These are phyloP conservation scores for Neckera pumila DNA, from an alignment of 225 moss, liverwort and hornwort genomes.

Conservation along the genomic window DNA sequence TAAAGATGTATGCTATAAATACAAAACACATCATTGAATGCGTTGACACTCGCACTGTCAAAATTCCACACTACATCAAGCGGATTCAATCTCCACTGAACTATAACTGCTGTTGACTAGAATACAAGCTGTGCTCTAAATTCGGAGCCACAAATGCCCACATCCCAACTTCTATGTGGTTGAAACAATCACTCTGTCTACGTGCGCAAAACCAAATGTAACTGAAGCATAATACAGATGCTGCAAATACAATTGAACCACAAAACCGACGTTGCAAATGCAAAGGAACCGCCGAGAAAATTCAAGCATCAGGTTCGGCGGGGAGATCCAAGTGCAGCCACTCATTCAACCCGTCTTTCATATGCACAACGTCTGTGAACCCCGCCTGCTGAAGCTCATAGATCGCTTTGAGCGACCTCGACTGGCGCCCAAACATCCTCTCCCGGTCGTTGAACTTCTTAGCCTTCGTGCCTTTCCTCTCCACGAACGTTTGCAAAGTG, in stretches of 20 bases:
- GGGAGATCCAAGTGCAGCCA: constrained; percentile 63
- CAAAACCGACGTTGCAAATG: neutral
- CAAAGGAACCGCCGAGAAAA: neutral
- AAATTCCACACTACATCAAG: neutral
- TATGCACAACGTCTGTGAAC: constrained; percentile 48
- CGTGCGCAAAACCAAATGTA: neutral
- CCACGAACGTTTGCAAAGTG: constrained; percentile 66
- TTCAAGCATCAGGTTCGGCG: neutral
- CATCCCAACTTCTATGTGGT: neutral
- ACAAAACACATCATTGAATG: neutral
- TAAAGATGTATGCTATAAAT: neutral
- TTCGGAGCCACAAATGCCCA: neutral
- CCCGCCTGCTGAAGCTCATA: constrained; percentile 89
- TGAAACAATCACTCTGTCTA: neutral
- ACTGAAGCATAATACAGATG: neutral
- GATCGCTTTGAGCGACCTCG: constrained; percentile 66
- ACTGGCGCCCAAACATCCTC: constrained; percentile 70
- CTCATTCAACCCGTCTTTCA: constrained; percentile 50
- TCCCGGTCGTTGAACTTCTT: constrained; percentile 80
- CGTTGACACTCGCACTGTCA: neutral
- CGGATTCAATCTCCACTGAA: neutral
- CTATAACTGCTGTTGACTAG: neutral
- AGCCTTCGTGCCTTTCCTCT: constrained; percentile 68
- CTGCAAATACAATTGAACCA: neutral
- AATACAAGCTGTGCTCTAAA: neutral